phyloP scores from a whole-genome alignment of 371 early-diverging fungal species.

The Funneliformis caledonium region DNA sequence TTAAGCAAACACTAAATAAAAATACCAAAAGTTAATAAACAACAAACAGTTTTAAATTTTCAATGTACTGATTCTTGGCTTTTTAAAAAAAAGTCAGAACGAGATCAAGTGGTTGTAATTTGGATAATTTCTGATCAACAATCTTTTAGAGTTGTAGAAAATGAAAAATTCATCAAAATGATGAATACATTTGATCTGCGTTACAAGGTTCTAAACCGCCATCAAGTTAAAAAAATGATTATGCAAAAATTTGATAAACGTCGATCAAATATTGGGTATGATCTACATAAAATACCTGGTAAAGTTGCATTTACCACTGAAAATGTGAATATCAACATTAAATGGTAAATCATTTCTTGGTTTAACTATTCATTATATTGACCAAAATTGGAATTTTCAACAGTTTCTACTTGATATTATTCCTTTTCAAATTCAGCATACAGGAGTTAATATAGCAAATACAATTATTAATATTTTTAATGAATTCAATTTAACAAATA shows the following conservation, averaged over 20 bases:
- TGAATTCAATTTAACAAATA: not conserved
- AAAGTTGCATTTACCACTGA: not conserved
- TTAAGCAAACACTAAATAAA: too few relatives aligned
- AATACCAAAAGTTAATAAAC: too few relatives aligned
- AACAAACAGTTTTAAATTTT: too few relatives aligned
- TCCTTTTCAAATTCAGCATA: not conserved
- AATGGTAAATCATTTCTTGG: not conserved
- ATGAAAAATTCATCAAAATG: too few relatives aligned
- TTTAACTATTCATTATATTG: not conserved
- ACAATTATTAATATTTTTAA: not conserved
- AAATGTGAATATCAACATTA: not conserved
- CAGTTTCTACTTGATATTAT: not conserved
- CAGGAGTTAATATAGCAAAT: not conserved
- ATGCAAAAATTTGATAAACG: not conserved
- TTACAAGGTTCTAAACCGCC: too few relatives aligned
- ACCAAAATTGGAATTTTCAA: not conserved
- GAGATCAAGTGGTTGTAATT: too few relatives aligned
- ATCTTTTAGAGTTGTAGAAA: too few relatives aligned
- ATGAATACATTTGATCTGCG: too few relatives aligned
- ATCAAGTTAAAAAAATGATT: too few relatives aligned
- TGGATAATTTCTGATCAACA: too few relatives aligned
- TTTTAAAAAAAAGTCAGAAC: too few relatives aligned
- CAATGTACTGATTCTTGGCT: too few relatives aligned
- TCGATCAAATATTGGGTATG: not conserved
- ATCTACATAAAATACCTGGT: not conserved